Percentiles rank a stretch among this genome's conserved stretches.
These are phyloP conservation scores for Flaveria sonorensis DNA, from an alignment of 129 eudicot genomes.

Conservation along the genomic window DNA sequence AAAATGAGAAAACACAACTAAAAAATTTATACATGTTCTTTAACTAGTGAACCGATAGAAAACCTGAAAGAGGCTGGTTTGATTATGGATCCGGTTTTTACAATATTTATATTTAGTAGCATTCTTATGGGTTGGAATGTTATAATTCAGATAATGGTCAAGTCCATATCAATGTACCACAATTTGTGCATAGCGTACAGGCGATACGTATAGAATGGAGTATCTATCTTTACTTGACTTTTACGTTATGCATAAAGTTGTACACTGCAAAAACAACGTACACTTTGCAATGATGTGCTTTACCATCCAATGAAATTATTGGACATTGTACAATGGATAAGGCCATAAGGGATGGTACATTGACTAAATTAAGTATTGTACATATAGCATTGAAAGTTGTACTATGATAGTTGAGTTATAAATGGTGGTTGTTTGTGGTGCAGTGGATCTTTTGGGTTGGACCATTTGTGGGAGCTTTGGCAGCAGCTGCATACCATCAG, in stretches of 20 bases:
- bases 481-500: conserved; percentile 93
- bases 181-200: background rate
- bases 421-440: conserved; percentile 12
- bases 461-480: conserved; percentile 86
- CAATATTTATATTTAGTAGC: too few relatives aligned
- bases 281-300: background rate
- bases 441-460: conserved; percentile 98
- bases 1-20: too few relatives aligned
- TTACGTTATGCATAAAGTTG: conserved; percentile 13
- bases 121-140: too few relatives aligned
- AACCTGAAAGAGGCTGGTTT: too few relatives aligned
- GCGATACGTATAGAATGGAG: background rate
- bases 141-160: too few relatives aligned
- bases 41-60: too few relatives aligned
- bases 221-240: background rate
- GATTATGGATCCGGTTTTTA: too few relatives aligned
- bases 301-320: background rate
- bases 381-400: conserved; percentile 18
- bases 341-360: conserved; percentile 1
- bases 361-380: background rate
- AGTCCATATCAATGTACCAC: background rate
- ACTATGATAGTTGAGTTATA: conserved; percentile 5
- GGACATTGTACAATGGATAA: conserved; percentile 18
- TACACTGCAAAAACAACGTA: background rate
- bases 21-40: too few relatives aligned